These are phyloP conservation scores for Sungouiozyma intestinalis DNA, from an alignment of 805 yeast species.

Conservation along the genomic window DNA sequence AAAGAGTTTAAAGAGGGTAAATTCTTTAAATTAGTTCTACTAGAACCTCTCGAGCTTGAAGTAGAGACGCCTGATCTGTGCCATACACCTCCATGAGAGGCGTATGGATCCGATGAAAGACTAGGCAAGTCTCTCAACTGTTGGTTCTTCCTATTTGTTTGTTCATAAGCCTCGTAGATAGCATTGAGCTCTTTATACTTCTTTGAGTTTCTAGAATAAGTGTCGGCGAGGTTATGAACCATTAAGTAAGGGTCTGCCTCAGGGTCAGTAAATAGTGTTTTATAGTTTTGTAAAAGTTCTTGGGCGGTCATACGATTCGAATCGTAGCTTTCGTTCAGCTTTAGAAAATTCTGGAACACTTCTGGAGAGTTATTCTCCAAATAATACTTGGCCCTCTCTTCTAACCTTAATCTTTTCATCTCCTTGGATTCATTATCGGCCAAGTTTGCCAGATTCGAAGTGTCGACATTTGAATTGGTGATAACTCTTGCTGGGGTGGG, in stretches of 20 bases:
- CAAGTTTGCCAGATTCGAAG: not conserved
- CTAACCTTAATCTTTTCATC: constrained; percentile 51
- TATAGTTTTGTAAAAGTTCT: constrained; percentile 39
- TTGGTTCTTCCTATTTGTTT: constrained; percentile 13
- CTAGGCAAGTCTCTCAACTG: constrained; percentile 17
- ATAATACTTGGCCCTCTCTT: constrained; percentile 79
- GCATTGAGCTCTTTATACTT: constrained; percentile 32
- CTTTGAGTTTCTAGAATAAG: constrained; percentile 38
- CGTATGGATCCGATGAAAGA: constrained; percentile 12
- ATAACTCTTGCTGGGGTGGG: constrained; percentile 24
- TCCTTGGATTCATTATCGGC: constrained; percentile 29
- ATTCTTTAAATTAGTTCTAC: constrained; percentile 11
- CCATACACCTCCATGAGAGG: constrained; percentile 25
- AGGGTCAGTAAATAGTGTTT: constrained; percentile 35
- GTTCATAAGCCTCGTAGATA: constrained; percentile 23
- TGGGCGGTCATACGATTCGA: constrained; percentile 37
- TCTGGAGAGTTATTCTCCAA: constrained; percentile 39
- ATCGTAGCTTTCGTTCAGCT: constrained; percentile 39
- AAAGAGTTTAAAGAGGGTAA: constrained; percentile 28
- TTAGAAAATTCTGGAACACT: constrained; percentile 39
- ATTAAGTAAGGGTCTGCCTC: constrained; percentile 46
- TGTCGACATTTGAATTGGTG: constrained; percentile 10
- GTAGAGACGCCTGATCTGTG: constrained; percentile 9
- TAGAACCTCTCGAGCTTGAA: constrained; percentile 3
- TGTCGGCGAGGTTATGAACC: constrained; percentile 49